phyloP scores from a whole-genome alignment of 1,284 basidiomycete genomes.

The Malassezia furfur region DNA sequence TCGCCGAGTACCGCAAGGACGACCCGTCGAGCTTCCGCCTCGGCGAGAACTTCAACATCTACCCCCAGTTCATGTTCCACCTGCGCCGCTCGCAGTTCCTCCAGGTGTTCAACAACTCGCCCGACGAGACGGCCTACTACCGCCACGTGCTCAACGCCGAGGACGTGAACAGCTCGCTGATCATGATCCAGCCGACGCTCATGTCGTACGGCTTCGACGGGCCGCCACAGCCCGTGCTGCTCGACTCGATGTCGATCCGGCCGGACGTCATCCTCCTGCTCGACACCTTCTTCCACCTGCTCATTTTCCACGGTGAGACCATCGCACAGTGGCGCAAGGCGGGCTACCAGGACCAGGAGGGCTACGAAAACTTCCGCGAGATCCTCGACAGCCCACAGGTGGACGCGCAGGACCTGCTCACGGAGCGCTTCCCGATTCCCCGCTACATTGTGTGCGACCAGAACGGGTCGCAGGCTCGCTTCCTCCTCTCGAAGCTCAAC shows the following conservation, averaged over 20 bases:
- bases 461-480: slow-evolving; percentile 91
- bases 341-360: slow-evolving; percentile 98
- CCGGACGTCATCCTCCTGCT: slow-evolving; percentile 93
- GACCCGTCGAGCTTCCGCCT: slow-evolving; percentile 89
- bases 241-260: slow-evolving; percentile 96
- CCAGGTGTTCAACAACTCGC: slow-evolving; percentile 99
- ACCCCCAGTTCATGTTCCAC: slow-evolving; percentile 99
- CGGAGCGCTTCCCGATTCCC: slow-evolving; percentile 91
- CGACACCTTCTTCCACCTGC: slow-evolving; percentile 99
- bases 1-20: slow-evolving; percentile 97
- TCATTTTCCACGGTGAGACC: slow-evolving; percentile 98
- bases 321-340: slow-evolving; percentile 96
- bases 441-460: slow-evolving; percentile 97
- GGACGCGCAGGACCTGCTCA: slow-evolving; percentile 69
- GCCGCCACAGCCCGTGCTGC: slow-evolving; percentile 77
- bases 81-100: slow-evolving; percentile 91
- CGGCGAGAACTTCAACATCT: slow-evolving; percentile 93
- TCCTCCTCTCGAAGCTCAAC: slow-evolving; percentile 90
- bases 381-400: slow-evolving; percentile 69
- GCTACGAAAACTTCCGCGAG: slow-evolving; percentile 97
- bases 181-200: slow-evolving; percentile 99
- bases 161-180: slow-evolving; percentile 97
- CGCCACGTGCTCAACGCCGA: slow-evolving; percentile 93
- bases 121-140: slow-evolving; percentile 98
- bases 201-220: slow-evolving; percentile 97